Percentiles rank a stretch among this genome's conserved stretches.
These are phyloP conservation scores for Phascolomyces articulosus DNA, from an alignment of 371 early-diverging fungal species.

Conservation along the genomic window DNA sequence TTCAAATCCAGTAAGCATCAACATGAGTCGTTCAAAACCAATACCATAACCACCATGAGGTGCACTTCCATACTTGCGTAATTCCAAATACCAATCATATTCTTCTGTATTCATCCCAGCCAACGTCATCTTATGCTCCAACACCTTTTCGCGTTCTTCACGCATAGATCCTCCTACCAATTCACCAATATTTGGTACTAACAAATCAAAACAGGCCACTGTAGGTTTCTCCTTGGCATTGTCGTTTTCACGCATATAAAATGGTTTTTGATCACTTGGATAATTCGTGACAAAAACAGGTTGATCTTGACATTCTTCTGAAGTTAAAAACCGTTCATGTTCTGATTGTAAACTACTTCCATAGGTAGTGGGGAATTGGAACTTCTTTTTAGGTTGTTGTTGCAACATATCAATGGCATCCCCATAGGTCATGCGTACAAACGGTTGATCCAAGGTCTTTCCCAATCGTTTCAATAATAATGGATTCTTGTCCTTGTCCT, in stretches of 20 bases:
- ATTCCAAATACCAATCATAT: conserved; percentile 87
- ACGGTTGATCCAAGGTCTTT: conserved; percentile 52
- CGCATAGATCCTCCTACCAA: conserved; percentile 90
- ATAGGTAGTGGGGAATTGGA: conserved; percentile 75
- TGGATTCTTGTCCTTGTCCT: background rate
- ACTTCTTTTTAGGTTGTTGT: conserved; percentile 47
- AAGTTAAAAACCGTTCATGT: conserved; percentile 86
- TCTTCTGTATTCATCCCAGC: conserved; percentile 67
- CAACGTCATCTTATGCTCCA: conserved; percentile 58
- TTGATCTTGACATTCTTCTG: conserved; percentile 53
- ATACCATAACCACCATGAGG: conserved; percentile 96
- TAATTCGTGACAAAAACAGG: conserved; percentile 95
- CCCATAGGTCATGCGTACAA: conserved; percentile 78
- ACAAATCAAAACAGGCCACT: conserved; percentile 86
- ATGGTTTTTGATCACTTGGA: conserved; percentile 83
- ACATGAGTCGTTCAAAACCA: conserved; percentile 87
- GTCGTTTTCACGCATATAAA: conserved; percentile 86
- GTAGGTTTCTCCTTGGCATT: conserved; percentile 65
- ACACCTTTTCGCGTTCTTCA: conserved; percentile 66
- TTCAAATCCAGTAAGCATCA: conserved; percentile 79
- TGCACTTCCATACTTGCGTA: conserved; percentile 80
- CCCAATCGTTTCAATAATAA: conserved; percentile 28
- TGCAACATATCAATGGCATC: conserved; percentile 80
- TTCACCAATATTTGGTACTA: conserved; percentile 91
- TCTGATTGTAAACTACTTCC: conserved; percentile 83